A percentile compares a stretch with the other conserved stretches of the same genome.
Evolutionary conservation across 192 early-diverging fungal species (phyloP).

Genomic region (Diversispora epigaea): DNA sequence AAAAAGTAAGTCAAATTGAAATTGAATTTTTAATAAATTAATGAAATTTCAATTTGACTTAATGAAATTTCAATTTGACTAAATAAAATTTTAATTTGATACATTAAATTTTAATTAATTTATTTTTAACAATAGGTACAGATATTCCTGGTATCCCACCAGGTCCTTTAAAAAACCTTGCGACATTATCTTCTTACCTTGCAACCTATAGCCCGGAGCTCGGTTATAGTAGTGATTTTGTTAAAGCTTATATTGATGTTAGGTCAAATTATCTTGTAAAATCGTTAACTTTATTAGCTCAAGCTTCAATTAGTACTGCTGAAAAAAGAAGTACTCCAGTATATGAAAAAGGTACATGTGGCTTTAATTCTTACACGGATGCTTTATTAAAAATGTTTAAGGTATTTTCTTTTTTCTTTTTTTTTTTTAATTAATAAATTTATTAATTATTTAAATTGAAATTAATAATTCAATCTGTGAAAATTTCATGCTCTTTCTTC

Average conservation of each 20-base stretch:
- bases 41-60: too few relatives aligned
- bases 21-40: not conserved
- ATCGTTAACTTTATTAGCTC: slow-evolving; percentile 49
- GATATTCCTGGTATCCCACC: slow-evolving; percentile 43
- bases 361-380: slow-evolving; percentile 60
- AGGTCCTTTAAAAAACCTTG: slow-evolving; percentile 34
- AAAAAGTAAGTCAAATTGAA: slow-evolving; percentile 19
- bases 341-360: slow-evolving; percentile 62
- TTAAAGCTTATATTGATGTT: slow-evolving; percentile 67
- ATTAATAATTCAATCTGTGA: not conserved
- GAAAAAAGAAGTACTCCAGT: slow-evolving; percentile 36
- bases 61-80: too few relatives aligned
- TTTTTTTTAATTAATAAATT: not conserved
- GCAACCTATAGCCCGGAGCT: slow-evolving; percentile 50
- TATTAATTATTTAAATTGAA: slow-evolving; percentile 3
- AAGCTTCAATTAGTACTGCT: slow-evolving; percentile 52
- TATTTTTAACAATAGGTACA: not conserved
- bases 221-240: slow-evolving; percentile 50
- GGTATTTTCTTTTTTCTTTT: slow-evolving; percentile 41
- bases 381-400: slow-evolving; percentile 61
- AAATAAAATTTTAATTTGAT: not conserved
- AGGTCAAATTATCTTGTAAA: slow-evolving; percentile 64
- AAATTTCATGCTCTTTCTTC: too few relatives aligned
- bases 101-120: not conserved
- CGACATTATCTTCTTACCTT: slow-evolving; percentile 49